Evolutionary conservation across 2,329 filamentous ascomycete genomes (phyloP).

Genomic region (Didymella exigua): DNA sequence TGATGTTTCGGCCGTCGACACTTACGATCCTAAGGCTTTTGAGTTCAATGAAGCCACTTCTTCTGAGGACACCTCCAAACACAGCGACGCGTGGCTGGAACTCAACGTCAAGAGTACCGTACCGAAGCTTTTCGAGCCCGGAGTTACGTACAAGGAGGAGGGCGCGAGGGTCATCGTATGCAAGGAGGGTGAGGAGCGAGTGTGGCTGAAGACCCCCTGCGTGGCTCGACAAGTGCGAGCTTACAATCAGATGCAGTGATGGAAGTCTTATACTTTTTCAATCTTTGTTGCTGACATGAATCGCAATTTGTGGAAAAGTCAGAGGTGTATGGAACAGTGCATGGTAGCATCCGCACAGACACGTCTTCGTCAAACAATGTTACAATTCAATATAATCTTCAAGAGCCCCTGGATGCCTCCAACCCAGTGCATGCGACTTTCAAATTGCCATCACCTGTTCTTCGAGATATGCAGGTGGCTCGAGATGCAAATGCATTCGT

Average conservation of each 20-base stretch:
- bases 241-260: neutral
- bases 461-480: no score
- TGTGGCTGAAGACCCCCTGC: constrained; percentile 11
- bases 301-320: neutral
- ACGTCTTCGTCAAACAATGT: no score
- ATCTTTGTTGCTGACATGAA: neutral
- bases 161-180: constrained; percentile 1
- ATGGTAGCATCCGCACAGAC: neutral
- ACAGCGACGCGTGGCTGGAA: neutral
- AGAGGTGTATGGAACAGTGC: neutral
- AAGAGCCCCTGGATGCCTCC: no score
- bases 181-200: neutral
- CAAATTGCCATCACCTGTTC: no score
- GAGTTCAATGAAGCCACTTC: neutral
- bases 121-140: neutral
- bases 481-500: no score
- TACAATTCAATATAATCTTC: no score
- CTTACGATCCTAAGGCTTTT: constrained; percentile 3
- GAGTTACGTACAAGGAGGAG: constrained; percentile 4
- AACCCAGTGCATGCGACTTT: no score
- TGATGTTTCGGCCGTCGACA: neutral
- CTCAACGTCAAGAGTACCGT: neutral
- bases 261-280: neutral
- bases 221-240: constrained; percentile 2
- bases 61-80: neutral